Evolutionary conservation across 2,329 filamentous ascomycete species (phyloP).

Genomic region (Fusarium equiseti): DNA sequence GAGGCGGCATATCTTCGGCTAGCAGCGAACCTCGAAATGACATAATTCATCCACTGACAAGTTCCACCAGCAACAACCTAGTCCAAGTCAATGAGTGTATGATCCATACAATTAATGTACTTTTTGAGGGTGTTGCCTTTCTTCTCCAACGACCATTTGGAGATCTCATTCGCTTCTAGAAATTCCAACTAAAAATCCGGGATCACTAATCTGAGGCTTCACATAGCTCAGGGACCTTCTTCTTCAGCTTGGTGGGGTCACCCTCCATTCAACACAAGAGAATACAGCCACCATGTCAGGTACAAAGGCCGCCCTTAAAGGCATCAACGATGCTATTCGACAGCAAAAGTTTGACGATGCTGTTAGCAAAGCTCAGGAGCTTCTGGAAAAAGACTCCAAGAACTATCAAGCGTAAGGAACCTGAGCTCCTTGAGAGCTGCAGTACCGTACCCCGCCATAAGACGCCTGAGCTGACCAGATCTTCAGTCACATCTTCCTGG

Average conservation of each 20-base stretch:
- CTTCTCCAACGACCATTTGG: neutral
- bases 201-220: neutral
- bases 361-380: slow-evolving; percentile 73
- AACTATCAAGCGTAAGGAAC: slow-evolving; percentile 82
- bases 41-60: slow-evolving; percentile 31
- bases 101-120: slow-evolving; percentile 13
- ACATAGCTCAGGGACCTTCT: slow-evolving; percentile 7
- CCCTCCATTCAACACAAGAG: slow-evolving; percentile 26
- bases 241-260: slow-evolving; percentile 35
- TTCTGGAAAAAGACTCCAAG: slow-evolving; percentile 78
- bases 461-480: slow-evolving; percentile 25
- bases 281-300: slow-evolving; percentile 59
- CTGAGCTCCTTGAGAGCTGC: neutral
- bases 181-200: neutral
- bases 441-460: slow-evolving; percentile 30
- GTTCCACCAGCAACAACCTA: slow-evolving; percentile 16
- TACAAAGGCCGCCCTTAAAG: slow-evolving; percentile 82
- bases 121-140: neutral
- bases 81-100: slow-evolving; percentile 10
- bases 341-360: slow-evolving; percentile 83
- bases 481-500: slow-evolving; percentile 82
- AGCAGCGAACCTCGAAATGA: slow-evolving; percentile 19
- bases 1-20: slow-evolving; percentile 31
- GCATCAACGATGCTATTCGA: slow-evolving; percentile 82
- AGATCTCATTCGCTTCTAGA: neutral